Evolutionary conservation across 108 stramenopile species (phyloP).

Genomic region (Mayamaea pseudoterrestris): DNA sequence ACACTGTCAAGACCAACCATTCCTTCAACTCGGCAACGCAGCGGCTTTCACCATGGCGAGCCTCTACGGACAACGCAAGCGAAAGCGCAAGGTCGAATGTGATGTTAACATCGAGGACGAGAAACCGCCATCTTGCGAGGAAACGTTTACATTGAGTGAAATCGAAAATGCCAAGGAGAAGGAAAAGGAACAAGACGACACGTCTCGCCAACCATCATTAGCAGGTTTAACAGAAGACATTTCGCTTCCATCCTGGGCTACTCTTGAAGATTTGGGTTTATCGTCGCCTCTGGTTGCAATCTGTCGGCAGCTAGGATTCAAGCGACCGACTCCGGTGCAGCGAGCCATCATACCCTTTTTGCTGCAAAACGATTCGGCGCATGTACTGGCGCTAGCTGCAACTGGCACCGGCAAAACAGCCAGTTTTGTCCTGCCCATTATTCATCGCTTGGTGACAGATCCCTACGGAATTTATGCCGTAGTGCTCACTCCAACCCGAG

Average conservation of each 20-base stretch:
- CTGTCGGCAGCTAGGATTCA: conserved; percentile 53
- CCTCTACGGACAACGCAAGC: conserved; percentile 16
- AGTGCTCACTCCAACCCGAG: conserved; percentile 88
- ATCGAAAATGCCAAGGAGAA: neutral
- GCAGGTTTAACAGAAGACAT: conserved; percentile 1
- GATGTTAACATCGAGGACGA: neutral
- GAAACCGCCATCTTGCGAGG: neutral
- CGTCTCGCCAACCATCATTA: neutral
- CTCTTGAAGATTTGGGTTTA: conserved; percentile 55
- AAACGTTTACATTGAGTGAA: too few species aligned
- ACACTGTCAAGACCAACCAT: too few species aligned
- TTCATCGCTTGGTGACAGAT: conserved; percentile 69
- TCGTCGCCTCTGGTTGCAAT: conserved; percentile 51
- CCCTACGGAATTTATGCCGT: conserved; percentile 91
- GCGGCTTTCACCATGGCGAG: conserved; percentile 11
- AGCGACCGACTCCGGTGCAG: conserved; percentile 60
- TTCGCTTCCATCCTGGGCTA: conserved; percentile 24
- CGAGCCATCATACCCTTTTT: conserved; percentile 56
- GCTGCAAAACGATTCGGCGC: conserved; percentile 25
- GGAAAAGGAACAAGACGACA: neutral
- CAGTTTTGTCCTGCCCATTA: conserved; percentile 83
- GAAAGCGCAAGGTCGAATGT: too few species aligned
- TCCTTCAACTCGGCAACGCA: too few species aligned
- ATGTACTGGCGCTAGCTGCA: conserved; percentile 60
- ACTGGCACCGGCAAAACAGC: conserved; percentile 89